Base-by-base conservation (phyloP, 192 early-diverging fungal genomes). In the Backusella westeae region DNA sequence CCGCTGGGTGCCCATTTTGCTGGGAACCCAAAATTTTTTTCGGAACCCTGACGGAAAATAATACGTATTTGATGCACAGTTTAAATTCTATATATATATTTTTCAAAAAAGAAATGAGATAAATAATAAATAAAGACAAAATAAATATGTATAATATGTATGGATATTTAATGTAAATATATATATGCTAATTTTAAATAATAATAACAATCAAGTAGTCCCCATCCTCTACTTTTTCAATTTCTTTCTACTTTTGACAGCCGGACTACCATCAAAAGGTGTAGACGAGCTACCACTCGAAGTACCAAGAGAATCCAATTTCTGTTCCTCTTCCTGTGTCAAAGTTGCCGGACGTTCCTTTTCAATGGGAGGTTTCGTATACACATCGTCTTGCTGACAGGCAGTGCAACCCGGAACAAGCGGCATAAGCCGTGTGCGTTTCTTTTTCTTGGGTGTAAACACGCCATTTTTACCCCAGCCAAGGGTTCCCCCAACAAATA, bases 401-500 rank as follows among this genome's bases (percentile, higher is more conserved):
- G 68, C 34, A 9, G 35, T 23, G n/a, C 68, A 69, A 1, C 68
- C 68, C 9, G 34, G n/a, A 12, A 69, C 68, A 4, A 69, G 21
- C 23, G 21, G 38, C 21, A 69, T 19, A 0, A 69, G 19, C 1
- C 68, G n/a, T 29, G 56, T 63, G 23, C 23, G 39, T 4, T 36
- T 44, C 29, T 39, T 39, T 49, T 71, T 71, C 4, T 49, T 71
- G 23, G 32, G 32, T 42, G 41, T 71, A 34, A 71, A 75, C 0
- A 75, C 15, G 15, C 75, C 75, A 56, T 66, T 66, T 34, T 52
- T 70, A 0, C 75, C 75, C 46, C 41, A 69, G 0, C 65, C 73
- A 12, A 79, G 21, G 7, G 56, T 29, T 6, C 29, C 34, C 12
- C 80, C 80, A 19, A 72, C 76, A 70, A 74, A 81, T 19, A 77